Percentiles rank a stretch among this genome's conserved stretches.
Evolutionary conservation across 2,329 filamentous ascomycete species (phyloP).

Genomic region (Biscogniauxia marginata): DNA sequence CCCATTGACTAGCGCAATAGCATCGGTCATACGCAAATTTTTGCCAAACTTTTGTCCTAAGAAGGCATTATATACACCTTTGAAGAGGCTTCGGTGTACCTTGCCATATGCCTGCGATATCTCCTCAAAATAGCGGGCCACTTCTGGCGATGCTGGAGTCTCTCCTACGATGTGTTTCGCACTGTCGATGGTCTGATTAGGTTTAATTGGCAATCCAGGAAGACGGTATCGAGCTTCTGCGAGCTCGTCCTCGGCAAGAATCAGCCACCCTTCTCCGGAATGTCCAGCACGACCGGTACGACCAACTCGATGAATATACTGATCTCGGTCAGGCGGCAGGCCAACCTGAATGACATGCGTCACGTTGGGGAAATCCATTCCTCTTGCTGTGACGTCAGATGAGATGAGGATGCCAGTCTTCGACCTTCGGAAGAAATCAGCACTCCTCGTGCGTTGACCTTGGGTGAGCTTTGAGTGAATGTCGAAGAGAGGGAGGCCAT

Average conservation of each 20-base stretch:
- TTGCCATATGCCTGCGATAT: constrained; percentile 42
- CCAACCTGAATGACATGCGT: constrained; percentile 78
- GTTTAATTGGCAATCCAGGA: constrained; percentile 58
- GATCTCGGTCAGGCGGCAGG: constrained; percentile 61
- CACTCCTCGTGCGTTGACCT: constrained; percentile 62
- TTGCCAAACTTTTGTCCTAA: constrained; percentile 51
- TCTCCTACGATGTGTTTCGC: constrained; percentile 53
- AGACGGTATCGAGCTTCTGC: constrained; percentile 50
- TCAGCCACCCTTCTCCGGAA: constrained; percentile 67
- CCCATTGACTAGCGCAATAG: constrained; percentile 53
- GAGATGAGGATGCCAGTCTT: constrained; percentile 67
- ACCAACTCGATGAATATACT: constrained; percentile 75
- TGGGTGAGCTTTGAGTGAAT: constrained; percentile 84
- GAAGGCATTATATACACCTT: constrained; percentile 53
- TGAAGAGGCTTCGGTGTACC: constrained; percentile 42
- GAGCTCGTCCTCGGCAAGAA: constrained; percentile 58
- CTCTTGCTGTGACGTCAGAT: constrained; percentile 76
- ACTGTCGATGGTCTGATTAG: constrained; percentile 49
- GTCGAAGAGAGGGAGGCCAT: constrained; percentile 46
- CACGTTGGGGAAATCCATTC: constrained; percentile 80
- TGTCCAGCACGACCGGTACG: constrained; percentile 75
- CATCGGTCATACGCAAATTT: constrained; percentile 30
- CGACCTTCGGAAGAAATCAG: constrained; percentile 69
- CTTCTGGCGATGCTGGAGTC: constrained; percentile 38
- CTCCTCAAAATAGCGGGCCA: constrained; percentile 40